Evolutionary conservation across 257 asterid genomes (phyloP).

Genomic region (Osmanthus fragrans): DNA sequence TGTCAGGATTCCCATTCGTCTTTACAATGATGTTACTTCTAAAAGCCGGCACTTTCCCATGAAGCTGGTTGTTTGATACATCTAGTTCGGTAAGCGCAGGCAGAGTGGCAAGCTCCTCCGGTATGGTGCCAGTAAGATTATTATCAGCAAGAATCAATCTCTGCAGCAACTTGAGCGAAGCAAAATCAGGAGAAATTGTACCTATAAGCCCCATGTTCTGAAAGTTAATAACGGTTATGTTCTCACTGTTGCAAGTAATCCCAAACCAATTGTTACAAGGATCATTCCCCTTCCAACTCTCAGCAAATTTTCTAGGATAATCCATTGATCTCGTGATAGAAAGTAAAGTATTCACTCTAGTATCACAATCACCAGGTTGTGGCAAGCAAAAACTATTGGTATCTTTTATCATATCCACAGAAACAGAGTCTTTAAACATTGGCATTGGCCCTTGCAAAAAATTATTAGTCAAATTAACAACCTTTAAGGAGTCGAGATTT

Average conservation of each 20-base stretch:
- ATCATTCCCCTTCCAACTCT: conserved; percentile 81
- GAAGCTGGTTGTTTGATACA: conserved; percentile 73
- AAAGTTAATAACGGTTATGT: conserved; percentile 73
- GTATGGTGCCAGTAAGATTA: conserved; percentile 74
- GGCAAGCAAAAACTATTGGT: conserved; percentile 87
- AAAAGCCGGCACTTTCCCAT: conserved; percentile 70
- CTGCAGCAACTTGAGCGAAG: conserved; percentile 59
- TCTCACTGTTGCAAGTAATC: conserved; percentile 73
- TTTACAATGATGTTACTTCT: conserved; percentile 53
- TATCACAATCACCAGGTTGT: conserved; percentile 76
- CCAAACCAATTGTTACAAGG: conserved; percentile 88
- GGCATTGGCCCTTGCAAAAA: conserved; percentile 88
- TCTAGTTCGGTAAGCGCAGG: conserved; percentile 61
- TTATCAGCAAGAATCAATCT: conserved; percentile 76
- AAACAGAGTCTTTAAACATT: conserved; percentile 53
- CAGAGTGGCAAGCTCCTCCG: conserved; percentile 55
- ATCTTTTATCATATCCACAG: conserved; percentile 50
- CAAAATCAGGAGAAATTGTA: conserved; percentile 64
- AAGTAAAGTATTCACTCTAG: conserved; percentile 61
- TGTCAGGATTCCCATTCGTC: conserved; percentile 62
- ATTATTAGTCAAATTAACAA: conserved; percentile 79
- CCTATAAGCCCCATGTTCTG: conserved; percentile 80
- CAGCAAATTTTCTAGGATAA: conserved; percentile 67
- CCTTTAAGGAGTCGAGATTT: conserved; percentile 65
- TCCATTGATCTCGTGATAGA: conserved; percentile 49